These are phyloP conservation scores for Cytospora paraplurivora DNA, from an alignment of 2,329 filamentous ascomycete genomes.

Conservation along the genomic window DNA sequence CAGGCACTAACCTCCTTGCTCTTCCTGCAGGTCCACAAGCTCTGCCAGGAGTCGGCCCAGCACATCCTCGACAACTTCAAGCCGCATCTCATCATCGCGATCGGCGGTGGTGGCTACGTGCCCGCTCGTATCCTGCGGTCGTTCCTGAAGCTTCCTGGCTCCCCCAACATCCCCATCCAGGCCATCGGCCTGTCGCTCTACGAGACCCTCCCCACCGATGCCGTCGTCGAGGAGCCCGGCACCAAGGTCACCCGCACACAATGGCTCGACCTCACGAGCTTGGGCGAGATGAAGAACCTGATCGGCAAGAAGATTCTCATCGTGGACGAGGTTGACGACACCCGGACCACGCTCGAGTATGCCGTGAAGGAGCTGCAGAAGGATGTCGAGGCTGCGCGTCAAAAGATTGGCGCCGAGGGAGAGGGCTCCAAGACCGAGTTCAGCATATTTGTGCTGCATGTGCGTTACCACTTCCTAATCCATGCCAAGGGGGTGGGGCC, in stretches of 20 bases:
- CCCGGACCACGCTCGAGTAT: conserved; percentile 90
- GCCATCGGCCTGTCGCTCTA: conserved; percentile 97
- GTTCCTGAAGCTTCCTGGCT: conserved; percentile 87
- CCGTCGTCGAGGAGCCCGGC: conserved; percentile 72
- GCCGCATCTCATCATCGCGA: conserved; percentile 97
- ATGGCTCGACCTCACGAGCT: conserved; percentile 88
- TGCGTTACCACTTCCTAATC: conserved; percentile 47
- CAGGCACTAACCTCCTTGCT: conserved; percentile 20
- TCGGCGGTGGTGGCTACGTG: conserved; percentile 95
- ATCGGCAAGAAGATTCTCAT: conserved; percentile 91
- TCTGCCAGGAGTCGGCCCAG: conserved; percentile 85
- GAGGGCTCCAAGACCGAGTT: conserved; percentile 77
- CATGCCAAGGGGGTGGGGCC: background rate
- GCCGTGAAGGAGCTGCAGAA: conserved; percentile 91
- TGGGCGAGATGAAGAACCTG: conserved; percentile 82
- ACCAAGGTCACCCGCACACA: conserved; percentile 97
- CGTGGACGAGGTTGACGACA: conserved; percentile 95
- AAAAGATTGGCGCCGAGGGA: conserved; percentile 61
- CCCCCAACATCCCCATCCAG: conserved; percentile 97
- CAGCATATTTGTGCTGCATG: conserved; percentile 92
- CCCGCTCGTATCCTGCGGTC: conserved; percentile 95
- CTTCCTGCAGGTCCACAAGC: conserved; percentile 79
- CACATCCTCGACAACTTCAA: conserved; percentile 82
- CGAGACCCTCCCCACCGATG: conserved; percentile 69
- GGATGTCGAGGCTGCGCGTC: conserved; percentile 81